These are phyloP conservation scores for Aspergillus tubingensis DNA, from an alignment of 2,329 filamentous ascomycete species.

Conservation along the genomic window DNA sequence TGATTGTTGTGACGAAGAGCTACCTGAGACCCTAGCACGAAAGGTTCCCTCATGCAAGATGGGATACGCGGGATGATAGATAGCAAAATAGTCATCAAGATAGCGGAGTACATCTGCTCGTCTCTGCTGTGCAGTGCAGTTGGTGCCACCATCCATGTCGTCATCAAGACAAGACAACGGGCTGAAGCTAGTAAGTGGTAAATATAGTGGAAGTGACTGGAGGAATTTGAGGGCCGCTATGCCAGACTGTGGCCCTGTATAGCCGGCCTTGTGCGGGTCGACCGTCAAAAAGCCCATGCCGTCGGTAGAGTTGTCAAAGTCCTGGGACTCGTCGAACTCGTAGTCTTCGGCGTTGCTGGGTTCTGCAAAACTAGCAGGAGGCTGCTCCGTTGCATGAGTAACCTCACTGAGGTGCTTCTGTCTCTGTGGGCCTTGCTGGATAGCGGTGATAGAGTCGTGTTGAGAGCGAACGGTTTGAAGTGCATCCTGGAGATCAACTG, in stretches of 20 bases:
- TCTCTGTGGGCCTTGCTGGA: conserved; percentile 8
- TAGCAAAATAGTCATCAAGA: conserved; percentile 22
- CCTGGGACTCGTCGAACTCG: conserved; percentile 25
- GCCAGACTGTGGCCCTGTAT: conserved; percentile 23
- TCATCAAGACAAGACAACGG: conserved; percentile 22
- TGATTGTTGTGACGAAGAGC: not conserved
- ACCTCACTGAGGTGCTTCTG: conserved; percentile 15
- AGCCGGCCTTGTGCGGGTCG: conserved; percentile 22
- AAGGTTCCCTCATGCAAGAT: conserved; percentile 24
- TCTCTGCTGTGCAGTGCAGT: not conserved
- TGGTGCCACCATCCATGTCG: conserved; percentile 10
- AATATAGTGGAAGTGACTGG: conserved; percentile 21
- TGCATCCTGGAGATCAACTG: conserved; percentile 21
- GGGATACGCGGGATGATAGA: conserved; percentile 22
- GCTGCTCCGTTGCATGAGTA: conserved; percentile 21
- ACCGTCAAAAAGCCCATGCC: conserved; percentile 24
- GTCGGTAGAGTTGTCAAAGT: conserved; percentile 24
- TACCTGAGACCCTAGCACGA: conserved; percentile 21
- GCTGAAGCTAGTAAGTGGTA: conserved; percentile 19
- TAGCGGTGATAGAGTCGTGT: not conserved
- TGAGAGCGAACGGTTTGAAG: conserved; percentile 13
- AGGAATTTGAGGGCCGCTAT: conserved; percentile 22
- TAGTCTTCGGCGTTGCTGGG: conserved; percentile 24
- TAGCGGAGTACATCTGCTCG: conserved; percentile 11
- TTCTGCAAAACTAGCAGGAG: conserved; percentile 17